These are phyloP conservation scores for Umbelopsis isabellina DNA, from an alignment of 192 early-diverging fungal genomes.

Conservation along the genomic window DNA sequence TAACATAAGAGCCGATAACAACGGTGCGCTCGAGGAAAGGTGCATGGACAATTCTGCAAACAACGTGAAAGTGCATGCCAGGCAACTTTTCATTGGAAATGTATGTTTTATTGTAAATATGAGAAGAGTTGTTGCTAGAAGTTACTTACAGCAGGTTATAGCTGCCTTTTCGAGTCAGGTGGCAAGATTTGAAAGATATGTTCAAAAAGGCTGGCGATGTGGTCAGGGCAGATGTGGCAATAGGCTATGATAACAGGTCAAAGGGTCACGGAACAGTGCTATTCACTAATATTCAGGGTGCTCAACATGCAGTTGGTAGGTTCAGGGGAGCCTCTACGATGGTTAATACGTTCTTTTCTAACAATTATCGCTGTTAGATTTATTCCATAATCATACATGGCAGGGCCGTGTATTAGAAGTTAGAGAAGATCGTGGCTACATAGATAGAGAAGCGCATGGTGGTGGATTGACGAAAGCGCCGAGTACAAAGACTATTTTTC, in stretches of 20 bases:
- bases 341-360: not conserved
- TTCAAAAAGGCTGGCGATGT: slow-evolving; percentile 74
- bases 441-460: slow-evolving; percentile 37
- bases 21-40: not conserved
- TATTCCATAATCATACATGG: slow-evolving; percentile 72
- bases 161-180: slow-evolving; percentile 73
- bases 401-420: slow-evolving; percentile 76
- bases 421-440: slow-evolving; percentile 65
- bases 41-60: not conserved
- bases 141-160: slow-evolving; percentile 25
- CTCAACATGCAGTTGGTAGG: slow-evolving; percentile 66
- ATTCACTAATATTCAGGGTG: slow-evolving; percentile 69
- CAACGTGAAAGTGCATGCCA: slow-evolving; percentile 15
- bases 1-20: not conserved
- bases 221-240: slow-evolving; percentile 65
- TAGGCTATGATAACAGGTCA: slow-evolving; percentile 59
- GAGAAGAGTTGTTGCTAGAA: not conserved
- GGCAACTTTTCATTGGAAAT: slow-evolving; percentile 73
- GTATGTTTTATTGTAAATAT: slow-evolving; percentile 43
- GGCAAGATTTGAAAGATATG: slow-evolving; percentile 74
- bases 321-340: not conserved
- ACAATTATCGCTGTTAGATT: slow-evolving; percentile 35
- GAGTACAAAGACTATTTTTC: too few relatives aligned
- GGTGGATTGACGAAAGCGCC: not conserved
- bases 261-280: slow-evolving; percentile 76